These are phyloP conservation scores for Pythium rishiriense DNA, from an alignment of 352 stramenopile species.

Conservation along the genomic window DNA sequence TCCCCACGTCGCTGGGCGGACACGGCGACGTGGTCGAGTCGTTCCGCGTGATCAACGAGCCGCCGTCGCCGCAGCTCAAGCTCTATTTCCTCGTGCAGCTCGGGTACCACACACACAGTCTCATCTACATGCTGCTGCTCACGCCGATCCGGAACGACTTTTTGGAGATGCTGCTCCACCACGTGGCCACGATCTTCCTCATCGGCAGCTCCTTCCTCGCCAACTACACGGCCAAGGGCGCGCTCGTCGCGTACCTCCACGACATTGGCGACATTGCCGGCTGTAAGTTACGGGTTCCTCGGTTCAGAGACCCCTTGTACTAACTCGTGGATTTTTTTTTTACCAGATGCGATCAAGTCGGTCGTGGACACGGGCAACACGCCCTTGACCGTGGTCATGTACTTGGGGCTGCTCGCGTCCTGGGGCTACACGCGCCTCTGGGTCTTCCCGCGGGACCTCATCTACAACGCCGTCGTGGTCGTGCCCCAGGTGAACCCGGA, in stretches of 20 bases:
- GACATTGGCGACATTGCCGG: constrained; percentile 56
- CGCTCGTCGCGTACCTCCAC: constrained; percentile 50
- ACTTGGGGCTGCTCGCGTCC: constrained; percentile 35
- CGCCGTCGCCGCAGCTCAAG: constrained; percentile 37
- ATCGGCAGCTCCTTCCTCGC: constrained; percentile 56
- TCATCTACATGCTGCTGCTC: constrained; percentile 58
- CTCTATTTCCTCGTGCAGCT: constrained; percentile 56
- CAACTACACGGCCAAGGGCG: constrained; percentile 50
- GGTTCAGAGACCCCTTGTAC: neutral
- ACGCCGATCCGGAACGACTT: constrained; percentile 64
- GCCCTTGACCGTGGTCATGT: constrained; percentile 36
- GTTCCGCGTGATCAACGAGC: constrained; percentile 34
- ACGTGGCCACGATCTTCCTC: constrained; percentile 59
- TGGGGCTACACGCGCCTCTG: constrained; percentile 43
- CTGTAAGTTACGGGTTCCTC: constrained; percentile 32
- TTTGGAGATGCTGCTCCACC: constrained; percentile 57
- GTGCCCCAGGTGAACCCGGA: constrained; percentile 31
- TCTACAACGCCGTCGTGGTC: constrained; percentile 35
- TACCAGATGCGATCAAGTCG: constrained; percentile 58
- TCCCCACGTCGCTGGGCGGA: constrained; percentile 45
- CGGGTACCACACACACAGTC: constrained; percentile 56
- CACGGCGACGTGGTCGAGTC: constrained; percentile 32
- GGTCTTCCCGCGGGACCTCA: constrained; percentile 40
- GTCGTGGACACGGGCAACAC: constrained; percentile 55
- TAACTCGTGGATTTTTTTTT: neutral